A percentile compares a stretch with the other conserved stretches of the same genome.
Conservation (phyloP, 306 rosid genomes). For the Quillaja saponaria region DNA sequence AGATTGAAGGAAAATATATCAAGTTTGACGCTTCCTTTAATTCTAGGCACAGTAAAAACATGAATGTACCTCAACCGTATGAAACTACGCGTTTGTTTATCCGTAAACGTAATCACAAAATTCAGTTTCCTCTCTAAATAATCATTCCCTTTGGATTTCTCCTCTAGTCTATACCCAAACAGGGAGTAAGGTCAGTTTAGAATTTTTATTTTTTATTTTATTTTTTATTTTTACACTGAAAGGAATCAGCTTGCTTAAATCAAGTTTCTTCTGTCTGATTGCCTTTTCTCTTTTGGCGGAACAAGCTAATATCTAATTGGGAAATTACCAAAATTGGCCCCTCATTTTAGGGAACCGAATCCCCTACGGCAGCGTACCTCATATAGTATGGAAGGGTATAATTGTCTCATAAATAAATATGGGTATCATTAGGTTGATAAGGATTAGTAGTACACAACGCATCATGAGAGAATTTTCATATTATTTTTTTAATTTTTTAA, state of each 20-base stretch:
- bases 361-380: no score
- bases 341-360: no score
- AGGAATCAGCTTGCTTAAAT: neutral
- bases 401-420: no score
- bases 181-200: constrained; percentile 4
- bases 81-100: neutral
- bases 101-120: neutral
- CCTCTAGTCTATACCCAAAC: constrained; percentile 20
- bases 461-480: no score
- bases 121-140: constrained; percentile 19
- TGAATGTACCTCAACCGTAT: neutral
- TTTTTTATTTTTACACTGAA: neutral
- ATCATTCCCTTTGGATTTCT: constrained; percentile 11
- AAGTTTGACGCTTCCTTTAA: constrained; percentile 26
- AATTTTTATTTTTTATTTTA: constrained; percentile 2
- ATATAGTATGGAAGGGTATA: no score
- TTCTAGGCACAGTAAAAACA: constrained; percentile 9
- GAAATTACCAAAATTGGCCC: no score
- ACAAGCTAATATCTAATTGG: no score
- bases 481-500: no score
- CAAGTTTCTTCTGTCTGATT: no score
- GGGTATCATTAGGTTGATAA: no score
- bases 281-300: no score
- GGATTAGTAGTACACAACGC: no score
- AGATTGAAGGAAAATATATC: constrained; percentile 2